Evolutionary conservation across 2,329 filamentous ascomycete genomes (phyloP).

Genomic region (Colletotrichum horii): DNA sequence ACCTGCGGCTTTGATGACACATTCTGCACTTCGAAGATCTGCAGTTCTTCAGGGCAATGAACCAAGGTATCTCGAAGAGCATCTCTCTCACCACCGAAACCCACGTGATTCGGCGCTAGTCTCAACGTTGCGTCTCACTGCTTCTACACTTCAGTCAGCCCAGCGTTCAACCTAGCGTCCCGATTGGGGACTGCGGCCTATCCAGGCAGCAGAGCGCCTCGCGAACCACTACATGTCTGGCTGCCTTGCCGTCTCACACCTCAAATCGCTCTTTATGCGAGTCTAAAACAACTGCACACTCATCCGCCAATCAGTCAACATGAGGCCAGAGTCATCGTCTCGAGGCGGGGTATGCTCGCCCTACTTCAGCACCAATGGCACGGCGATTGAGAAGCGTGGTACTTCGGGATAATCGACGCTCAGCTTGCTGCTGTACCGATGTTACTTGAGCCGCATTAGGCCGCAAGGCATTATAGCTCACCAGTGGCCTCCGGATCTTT

Average conservation of each 20-base stretch:
- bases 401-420: not conserved
- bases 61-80: not conserved
- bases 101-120: not conserved
- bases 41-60: not conserved
- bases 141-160: slow-evolving; percentile 3
- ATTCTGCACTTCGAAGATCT: not conserved
- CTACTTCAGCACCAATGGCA: not conserved
- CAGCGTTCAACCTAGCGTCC: not conserved
- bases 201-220: slow-evolving; percentile 7
- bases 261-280: not conserved
- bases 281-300: not conserved
- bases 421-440: not conserved
- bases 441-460: not conserved
- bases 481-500: not conserved
- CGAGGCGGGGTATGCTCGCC: not conserved
- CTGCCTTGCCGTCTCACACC: slow-evolving; percentile 7
- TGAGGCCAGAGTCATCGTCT: not conserved
- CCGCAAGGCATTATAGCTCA: not conserved
- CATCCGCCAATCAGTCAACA: not conserved
- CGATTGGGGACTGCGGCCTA: not conserved
- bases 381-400: not conserved
- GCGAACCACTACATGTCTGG: not conserved
- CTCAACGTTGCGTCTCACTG: not conserved
- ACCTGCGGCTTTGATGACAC: not conserved
- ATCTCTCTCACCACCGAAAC: not conserved